A percentile compares a stretch with the other conserved stretches of the same genome.
These are phyloP conservation scores for Ascobolus immersus DNA, from an alignment of 495 filamentous ascomycete genomes.

Conservation along the genomic window DNA sequence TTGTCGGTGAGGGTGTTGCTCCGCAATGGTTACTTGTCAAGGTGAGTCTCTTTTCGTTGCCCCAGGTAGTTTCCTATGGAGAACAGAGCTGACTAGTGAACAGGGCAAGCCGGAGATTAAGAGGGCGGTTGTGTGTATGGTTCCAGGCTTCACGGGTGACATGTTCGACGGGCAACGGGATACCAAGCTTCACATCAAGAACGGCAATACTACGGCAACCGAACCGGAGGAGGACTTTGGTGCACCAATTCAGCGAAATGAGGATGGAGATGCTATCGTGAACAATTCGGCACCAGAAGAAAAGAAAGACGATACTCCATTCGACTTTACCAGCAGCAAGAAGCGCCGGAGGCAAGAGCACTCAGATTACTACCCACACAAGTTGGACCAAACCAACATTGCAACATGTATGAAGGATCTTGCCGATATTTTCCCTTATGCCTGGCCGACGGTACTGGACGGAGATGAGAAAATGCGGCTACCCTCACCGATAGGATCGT, in stretches of 20 bases:
- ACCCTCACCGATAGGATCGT: slow-evolving; percentile 56
- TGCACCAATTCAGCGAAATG: not conserved
- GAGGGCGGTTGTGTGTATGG: slow-evolving; percentile 79
- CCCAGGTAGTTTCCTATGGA: not conserved
- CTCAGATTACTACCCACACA: slow-evolving; percentile 46
- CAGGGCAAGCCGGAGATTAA: slow-evolving; percentile 47
- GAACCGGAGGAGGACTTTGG: slow-evolving; percentile 7
- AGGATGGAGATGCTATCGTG: not conserved
- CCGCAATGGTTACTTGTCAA: slow-evolving; percentile 54
- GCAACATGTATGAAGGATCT: slow-evolving; percentile 40
- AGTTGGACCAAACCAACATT: slow-evolving; percentile 33
- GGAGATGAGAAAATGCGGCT: slow-evolving; percentile 63
- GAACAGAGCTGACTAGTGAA: not conserved
- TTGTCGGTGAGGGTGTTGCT: slow-evolving; percentile 55
- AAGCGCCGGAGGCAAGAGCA: slow-evolving; percentile 16
- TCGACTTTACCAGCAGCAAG: slow-evolving; percentile 19
- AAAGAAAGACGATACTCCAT: slow-evolving; percentile 17
- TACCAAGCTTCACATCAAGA: too few relatives aligned
- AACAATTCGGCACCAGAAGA: slow-evolving; percentile 3
- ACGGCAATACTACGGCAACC: too few relatives aligned
- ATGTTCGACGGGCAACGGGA: slow-evolving; percentile 58
- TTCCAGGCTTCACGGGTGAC: slow-evolving; percentile 65
- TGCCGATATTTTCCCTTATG: slow-evolving; percentile 55
- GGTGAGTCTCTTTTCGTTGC: slow-evolving; percentile 1
- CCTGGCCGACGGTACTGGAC: slow-evolving; percentile 71